Conservation (phyloP, 2,329 filamentous ascomycete genomes). For the Fusarium burgessii region DNA sequence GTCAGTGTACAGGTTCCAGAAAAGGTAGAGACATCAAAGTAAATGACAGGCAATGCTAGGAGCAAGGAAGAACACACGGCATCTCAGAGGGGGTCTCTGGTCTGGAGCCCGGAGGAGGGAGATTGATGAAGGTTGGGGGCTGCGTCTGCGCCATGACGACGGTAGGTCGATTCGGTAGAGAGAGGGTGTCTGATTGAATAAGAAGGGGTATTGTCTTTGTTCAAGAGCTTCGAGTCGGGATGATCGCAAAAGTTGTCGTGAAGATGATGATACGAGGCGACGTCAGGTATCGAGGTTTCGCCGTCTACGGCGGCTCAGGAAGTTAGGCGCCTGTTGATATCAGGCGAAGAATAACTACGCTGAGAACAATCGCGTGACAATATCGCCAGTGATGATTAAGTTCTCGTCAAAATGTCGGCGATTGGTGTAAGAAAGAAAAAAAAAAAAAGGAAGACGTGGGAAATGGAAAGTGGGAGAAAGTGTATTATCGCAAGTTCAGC, state of each 20-base stretch:
- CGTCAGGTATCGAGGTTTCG: slow-evolving; percentile 15
- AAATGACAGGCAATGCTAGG: background rate
- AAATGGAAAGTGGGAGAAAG: slow-evolving; percentile 3
- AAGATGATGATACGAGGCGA: slow-evolving; percentile 18
- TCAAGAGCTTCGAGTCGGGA: background rate
- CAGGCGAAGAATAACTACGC: background rate
- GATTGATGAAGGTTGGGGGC: slow-evolving; percentile 80
- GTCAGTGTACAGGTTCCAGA: slow-evolving; percentile 16
- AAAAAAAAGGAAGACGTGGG: background rate
- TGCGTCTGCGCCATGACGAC: slow-evolving; percentile 55
- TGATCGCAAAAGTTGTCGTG: background rate
- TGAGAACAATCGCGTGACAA: background rate
- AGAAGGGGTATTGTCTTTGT: background rate
- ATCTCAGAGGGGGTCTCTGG: slow-evolving; percentile 89
- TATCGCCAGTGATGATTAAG: background rate
- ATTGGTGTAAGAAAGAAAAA: slow-evolving; percentile 1
- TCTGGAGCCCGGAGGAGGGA: slow-evolving; percentile 84
- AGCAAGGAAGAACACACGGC: slow-evolving; percentile 72
- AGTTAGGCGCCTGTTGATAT: slow-evolving; percentile 8
- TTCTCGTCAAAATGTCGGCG: background rate
- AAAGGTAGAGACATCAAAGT: slow-evolving; percentile 1
- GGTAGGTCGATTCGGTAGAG: slow-evolving; percentile 4
- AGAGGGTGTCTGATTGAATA: background rate
- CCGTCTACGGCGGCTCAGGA: slow-evolving; percentile 28
- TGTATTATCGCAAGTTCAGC: slow-evolving; percentile 26